Percentiles rank a stretch among this genome's conserved stretches.
Conservation (phyloP, 2,329 filamentous ascomycete genomes). For the Diaporthe vexans region DNA sequence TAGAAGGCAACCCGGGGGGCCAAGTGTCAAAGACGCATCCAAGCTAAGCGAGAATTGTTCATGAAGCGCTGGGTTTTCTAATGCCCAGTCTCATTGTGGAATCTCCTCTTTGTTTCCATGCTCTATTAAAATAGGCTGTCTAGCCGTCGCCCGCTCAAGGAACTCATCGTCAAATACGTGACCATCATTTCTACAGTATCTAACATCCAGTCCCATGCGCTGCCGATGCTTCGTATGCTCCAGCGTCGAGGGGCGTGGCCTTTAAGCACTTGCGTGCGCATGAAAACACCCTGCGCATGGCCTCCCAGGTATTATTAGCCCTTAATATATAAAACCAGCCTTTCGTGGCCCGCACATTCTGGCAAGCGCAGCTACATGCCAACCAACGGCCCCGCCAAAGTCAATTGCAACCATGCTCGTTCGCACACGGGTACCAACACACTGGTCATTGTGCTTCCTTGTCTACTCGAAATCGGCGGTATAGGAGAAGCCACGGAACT, state of each 20-base stretch:
- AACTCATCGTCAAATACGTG: slow-evolving; percentile 37
- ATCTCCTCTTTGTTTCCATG: slow-evolving; percentile 35
- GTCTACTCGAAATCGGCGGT: slow-evolving; percentile 86
- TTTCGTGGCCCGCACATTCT: slow-evolving; percentile 13
- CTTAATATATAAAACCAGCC: slow-evolving; percentile 32
- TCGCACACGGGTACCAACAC: slow-evolving; percentile 9
- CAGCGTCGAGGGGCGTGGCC: background rate
- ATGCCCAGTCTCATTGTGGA: background rate
- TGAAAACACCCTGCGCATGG: slow-evolving; percentile 19
- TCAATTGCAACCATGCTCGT: background rate
- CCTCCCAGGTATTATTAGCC: slow-evolving; percentile 18
- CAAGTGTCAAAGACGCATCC: background rate
- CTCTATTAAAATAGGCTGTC: slow-evolving; percentile 40
- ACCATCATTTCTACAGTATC: slow-evolving; percentile 36
- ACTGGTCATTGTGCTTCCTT: background rate
- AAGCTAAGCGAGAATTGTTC: background rate
- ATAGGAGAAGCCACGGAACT: slow-evolving; percentile 99
- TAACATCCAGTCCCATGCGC: slow-evolving; percentile 36
- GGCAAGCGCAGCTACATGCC: slow-evolving; percentile 12
- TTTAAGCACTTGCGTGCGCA: slow-evolving; percentile 13
- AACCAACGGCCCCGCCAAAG: background rate
- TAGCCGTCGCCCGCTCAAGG: slow-evolving; percentile 24
- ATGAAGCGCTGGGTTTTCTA: background rate
- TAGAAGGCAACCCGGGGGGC: background rate
- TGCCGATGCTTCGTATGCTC: slow-evolving; percentile 19